Percentiles rank a stretch among this genome's conserved stretches.
These are phyloP conservation scores for Colletotrichum spaethianum DNA, from an alignment of 2,329 filamentous ascomycete genomes.

Conservation along the genomic window DNA sequence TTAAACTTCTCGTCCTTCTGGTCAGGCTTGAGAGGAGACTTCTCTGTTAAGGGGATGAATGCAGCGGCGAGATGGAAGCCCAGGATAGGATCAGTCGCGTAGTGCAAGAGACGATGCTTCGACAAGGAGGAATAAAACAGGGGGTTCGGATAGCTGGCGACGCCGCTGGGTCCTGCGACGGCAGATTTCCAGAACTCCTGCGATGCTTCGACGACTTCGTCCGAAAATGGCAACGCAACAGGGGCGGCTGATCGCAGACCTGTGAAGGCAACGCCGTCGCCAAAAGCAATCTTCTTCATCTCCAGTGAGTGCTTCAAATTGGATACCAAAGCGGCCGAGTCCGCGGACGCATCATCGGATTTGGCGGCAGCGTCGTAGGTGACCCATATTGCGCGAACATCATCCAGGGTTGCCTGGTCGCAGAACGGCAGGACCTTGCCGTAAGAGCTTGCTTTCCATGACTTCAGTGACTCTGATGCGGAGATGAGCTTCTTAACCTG, in stretches of 20 bases:
- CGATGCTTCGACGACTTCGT: conserved; percentile 44
- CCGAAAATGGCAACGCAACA: conserved; percentile 47
- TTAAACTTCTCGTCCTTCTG: conserved; percentile 42
- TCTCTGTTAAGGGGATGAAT: conserved; percentile 53
- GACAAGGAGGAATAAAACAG: conserved; percentile 50
- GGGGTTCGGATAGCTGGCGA: conserved; percentile 58
- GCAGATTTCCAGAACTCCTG: conserved; percentile 55
- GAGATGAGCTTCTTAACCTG: conserved; percentile 55
- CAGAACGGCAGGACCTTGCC: conserved; percentile 62
- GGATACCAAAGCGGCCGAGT: conserved; percentile 10
- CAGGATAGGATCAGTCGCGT: conserved; percentile 64
- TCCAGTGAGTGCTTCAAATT: conserved; percentile 27
- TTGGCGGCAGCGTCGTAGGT: conserved; percentile 12
- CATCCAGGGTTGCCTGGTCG: conserved; percentile 60
- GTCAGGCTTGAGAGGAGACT: conserved; percentile 55
- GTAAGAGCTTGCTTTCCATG: conserved; percentile 63
- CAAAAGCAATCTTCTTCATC: conserved; percentile 20
- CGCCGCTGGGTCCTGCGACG: conserved; percentile 43
- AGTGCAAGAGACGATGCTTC: conserved; percentile 57
- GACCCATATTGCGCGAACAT: conserved; percentile 38
- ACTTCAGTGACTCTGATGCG: conserved; percentile 53
- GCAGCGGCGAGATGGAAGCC: conserved; percentile 71
- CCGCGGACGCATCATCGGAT: conserved; percentile 3
- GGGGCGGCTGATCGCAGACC: conserved; percentile 57
- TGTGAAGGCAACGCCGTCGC: conserved; percentile 46